These are phyloP conservation scores for Monilinia aucupariae DNA, from an alignment of 2,329 filamentous ascomycete genomes.

Conservation along the genomic window DNA sequence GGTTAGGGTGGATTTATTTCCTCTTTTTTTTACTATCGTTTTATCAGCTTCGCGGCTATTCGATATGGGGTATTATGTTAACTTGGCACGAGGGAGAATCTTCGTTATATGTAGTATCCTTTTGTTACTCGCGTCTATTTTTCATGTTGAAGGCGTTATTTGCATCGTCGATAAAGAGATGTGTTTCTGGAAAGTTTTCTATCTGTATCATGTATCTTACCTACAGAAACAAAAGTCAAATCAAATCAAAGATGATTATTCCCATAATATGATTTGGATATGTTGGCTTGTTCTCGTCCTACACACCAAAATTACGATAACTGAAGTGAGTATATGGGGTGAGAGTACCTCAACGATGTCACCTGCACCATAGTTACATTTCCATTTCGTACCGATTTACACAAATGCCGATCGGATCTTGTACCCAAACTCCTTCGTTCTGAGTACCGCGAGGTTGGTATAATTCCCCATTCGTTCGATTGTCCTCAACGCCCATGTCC, in stretches of 20 bases:
- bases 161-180: slow-evolving; percentile 6
- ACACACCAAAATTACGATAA: background rate
- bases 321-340: background rate
- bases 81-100: slow-evolving; percentile 2
- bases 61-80: background rate
- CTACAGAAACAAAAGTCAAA: background rate
- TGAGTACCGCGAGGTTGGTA: background rate
- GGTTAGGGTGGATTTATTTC: background rate
- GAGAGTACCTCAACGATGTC: background rate
- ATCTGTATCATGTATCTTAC: slow-evolving; percentile 5
- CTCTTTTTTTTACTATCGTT: background rate
- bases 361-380: background rate
- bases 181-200: background rate
- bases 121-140: background rate
- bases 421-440: background rate
- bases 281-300: background rate
- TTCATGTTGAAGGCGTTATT: background rate
- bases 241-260: background rate
- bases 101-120: background rate
- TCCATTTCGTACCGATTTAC: no score
- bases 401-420: background rate
- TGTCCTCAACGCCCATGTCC: slow-evolving; percentile 1
- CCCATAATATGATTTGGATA: background rate
- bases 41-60: background rate
- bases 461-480: background rate